Evolutionary conservation across 345 rosid genomes (phyloP).

Genomic region (Capsella bursapastoris): DNA sequence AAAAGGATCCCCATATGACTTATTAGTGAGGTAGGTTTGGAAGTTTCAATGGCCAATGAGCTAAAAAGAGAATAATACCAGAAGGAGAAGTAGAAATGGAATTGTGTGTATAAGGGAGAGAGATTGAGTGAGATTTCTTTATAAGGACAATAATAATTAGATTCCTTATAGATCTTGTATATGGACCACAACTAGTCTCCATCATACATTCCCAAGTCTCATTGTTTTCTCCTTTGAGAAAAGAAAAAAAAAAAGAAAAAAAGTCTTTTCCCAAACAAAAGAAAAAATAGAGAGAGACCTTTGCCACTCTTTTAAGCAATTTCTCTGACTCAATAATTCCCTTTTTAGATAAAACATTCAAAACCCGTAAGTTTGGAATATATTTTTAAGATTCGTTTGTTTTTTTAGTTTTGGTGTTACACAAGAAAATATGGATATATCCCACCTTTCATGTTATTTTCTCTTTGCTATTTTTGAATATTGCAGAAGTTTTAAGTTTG

Average conservation of each 20-base stretch:
- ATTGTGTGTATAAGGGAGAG: slow-evolving; percentile 26
- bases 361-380: slow-evolving; percentile 29
- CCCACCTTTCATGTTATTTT: no score
- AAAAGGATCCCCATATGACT: background rate
- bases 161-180: slow-evolving; percentile 46
- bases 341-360: slow-evolving; percentile 38
- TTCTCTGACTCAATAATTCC: slow-evolving; percentile 36
- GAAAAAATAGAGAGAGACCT: slow-evolving; percentile 29
- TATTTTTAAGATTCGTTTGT: slow-evolving; percentile 29
- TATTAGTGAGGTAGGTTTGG: slow-evolving; percentile 12
- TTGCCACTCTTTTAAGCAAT: slow-evolving; percentile 48
- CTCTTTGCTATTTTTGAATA: no score
- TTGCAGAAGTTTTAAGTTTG: no score
- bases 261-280: slow-evolving; percentile 20
- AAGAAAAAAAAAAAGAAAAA: background rate
- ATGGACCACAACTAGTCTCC: slow-evolving; percentile 44
- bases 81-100: slow-evolving; percentile 28
- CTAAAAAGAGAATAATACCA: background rate
- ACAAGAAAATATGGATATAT: no score
- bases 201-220: slow-evolving; percentile 43
- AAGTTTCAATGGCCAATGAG: background rate
- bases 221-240: slow-evolving; percentile 26
- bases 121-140: slow-evolving; percentile 42
- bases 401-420: background rate
- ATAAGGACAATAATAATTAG: slow-evolving; percentile 44